Conservation (phyloP, 1,284 basidiomycete species). For the Pascua sp. region DNA sequence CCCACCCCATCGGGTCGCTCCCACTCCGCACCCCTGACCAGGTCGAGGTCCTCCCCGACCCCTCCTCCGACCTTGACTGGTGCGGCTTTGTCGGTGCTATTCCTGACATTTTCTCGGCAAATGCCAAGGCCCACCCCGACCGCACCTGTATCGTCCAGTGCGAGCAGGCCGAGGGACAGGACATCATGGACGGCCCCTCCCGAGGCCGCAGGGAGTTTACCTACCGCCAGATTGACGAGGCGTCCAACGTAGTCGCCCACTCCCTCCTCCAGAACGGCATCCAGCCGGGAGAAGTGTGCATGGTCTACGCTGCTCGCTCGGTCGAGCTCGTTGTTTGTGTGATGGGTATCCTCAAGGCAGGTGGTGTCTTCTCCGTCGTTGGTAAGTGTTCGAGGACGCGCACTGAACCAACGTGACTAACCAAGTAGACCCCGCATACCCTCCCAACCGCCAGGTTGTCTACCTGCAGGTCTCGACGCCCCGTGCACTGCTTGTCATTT, state of each 20-base stretch:
- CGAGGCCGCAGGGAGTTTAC: constrained; percentile 60
- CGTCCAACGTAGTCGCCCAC: constrained; percentile 88
- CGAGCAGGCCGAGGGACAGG: constrained; percentile 52
- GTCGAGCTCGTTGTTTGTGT: constrained; percentile 97
- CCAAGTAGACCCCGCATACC: constrained; percentile 85
- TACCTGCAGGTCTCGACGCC: constrained; percentile 93
- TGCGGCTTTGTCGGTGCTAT: constrained; percentile 95
- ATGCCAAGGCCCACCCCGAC: constrained; percentile 73
- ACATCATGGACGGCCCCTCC: constrained; percentile 45
- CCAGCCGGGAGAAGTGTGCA: constrained; percentile 92
- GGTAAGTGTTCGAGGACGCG: constrained; percentile 62
- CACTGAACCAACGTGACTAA: neutral
- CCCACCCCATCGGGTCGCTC: constrained; percentile 65
- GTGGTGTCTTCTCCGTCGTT: constrained; percentile 96
- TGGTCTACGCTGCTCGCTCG: constrained; percentile 96
- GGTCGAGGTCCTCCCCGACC: constrained; percentile 71
- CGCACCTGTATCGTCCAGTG: constrained; percentile 79
- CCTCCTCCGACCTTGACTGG: constrained; percentile 88
- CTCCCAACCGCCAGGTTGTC: constrained; percentile 87
- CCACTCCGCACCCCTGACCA: constrained; percentile 75
- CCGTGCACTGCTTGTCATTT: constrained; percentile 86
- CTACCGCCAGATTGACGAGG: constrained; percentile 76
- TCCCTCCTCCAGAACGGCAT: constrained; percentile 81
- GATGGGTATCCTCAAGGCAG: constrained; percentile 94
- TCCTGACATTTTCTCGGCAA: constrained; percentile 83